Evolutionary conservation across 495 filamentous ascomycete species (phyloP).

Genomic region (Venustampulla echinocandica): DNA sequence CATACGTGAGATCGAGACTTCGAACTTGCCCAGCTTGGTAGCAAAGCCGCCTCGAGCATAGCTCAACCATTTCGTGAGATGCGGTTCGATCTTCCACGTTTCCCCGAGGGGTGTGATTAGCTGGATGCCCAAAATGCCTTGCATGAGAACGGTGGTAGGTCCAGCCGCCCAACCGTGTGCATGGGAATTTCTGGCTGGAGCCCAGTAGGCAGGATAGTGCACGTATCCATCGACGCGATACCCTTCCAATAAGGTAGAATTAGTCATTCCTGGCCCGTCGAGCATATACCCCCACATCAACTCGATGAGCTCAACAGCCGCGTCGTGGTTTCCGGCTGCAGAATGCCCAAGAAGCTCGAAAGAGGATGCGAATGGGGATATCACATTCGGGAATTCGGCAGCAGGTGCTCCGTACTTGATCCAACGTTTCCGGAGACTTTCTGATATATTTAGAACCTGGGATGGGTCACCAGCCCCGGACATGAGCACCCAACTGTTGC

Average conservation of each 20-base stretch:
- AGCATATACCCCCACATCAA: slow-evolving; percentile 56
- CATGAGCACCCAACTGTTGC: slow-evolving; percentile 38
- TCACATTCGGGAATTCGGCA: slow-evolving; percentile 47
- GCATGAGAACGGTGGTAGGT: slow-evolving; percentile 46
- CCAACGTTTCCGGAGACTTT: slow-evolving; percentile 44
- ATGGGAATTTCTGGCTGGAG: slow-evolving; percentile 43
- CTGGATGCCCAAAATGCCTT: slow-evolving; percentile 46
- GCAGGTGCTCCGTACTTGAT: slow-evolving; percentile 49
- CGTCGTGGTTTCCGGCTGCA: slow-evolving; percentile 33
- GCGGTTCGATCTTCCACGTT: slow-evolving; percentile 44
- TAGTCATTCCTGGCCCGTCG: slow-evolving; percentile 50
- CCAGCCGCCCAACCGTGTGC: slow-evolving; percentile 55
- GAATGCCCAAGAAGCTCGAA: slow-evolving; percentile 55
- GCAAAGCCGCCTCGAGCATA: slow-evolving; percentile 48
- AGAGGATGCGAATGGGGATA: slow-evolving; percentile 52
- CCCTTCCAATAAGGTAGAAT: slow-evolving; percentile 52
- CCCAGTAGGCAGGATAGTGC: slow-evolving; percentile 49
- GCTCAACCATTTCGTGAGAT: slow-evolving; percentile 41
- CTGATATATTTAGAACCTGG: slow-evolving; percentile 22
- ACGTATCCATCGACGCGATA: slow-evolving; percentile 46
- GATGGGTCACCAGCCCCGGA: slow-evolving; percentile 23
- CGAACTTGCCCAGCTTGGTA: slow-evolving; percentile 43
- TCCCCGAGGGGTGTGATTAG: slow-evolving; percentile 37
- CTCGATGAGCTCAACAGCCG: slow-evolving; percentile 48
- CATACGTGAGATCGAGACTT: slow-evolving; percentile 27